Base-by-base conservation (phyloP, 176 grass and related monocot genomes). In the Neostapfia colusana region DNA sequence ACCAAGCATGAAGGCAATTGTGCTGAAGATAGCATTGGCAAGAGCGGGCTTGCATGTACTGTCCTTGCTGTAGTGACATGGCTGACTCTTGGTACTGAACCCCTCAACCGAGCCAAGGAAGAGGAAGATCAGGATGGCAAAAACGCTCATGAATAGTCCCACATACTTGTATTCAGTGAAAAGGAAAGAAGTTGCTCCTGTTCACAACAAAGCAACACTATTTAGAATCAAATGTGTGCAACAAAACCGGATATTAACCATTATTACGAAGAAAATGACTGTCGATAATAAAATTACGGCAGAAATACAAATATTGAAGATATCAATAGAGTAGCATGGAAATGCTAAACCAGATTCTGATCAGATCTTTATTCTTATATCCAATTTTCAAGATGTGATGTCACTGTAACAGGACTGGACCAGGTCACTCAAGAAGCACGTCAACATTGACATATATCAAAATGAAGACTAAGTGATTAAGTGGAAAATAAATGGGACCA, bases 51-150 rank as follows among this genome's bases (percentile, higher is more conserved):
- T 97, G 93, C 93, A 97, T 12, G 42, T 86, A 55, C 74, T 97
- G 73, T 79, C 93, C 89, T 79, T 87, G 86, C 84, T 97, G 80
- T 97, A 97, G 57, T 92, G 92, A 78, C 93, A 97, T 49, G 94
- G 94, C 65, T 81, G 90, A 31, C 88, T 83, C 81, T 93, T 78
- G 53, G 90, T 93, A 74, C 90, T 97, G 73, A 97, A 97, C 17
- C 93, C 85, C 85, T 97, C 93, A 14, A 93, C 90, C 12, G 93
- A 97, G 25, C 93, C 93, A 87, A 97, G 93, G 83, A 97, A 97
- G 70, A 87, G 77, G 81, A 97, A 97, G 77, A 97, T 97, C 50
- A 97, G 81, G 80, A 76, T 28, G 6, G 93, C 93, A 77, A 97
- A 97, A 79, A 87, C 50, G 37, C 62, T 14, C 93, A 97, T 97